Evolutionary conservation across 257 asterid species (phyloP).

Genomic region (Nyctanthes arbortristis): DNA sequence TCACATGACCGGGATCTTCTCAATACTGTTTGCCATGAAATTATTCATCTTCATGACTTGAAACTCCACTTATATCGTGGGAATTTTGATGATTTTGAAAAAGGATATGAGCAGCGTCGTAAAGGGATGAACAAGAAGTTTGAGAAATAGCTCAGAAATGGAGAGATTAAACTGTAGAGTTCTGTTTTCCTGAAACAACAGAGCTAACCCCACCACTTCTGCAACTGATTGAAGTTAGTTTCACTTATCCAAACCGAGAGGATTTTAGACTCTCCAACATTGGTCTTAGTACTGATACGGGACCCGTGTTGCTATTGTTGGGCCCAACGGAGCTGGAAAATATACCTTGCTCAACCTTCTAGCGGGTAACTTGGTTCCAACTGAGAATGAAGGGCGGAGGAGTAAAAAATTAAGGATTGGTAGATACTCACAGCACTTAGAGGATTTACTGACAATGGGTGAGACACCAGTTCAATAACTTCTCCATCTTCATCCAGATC

Average conservation of each 20-base stretch:
- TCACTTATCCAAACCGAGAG: conserved; percentile 55
- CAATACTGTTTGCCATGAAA: conserved; percentile 58
- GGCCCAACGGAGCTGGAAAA: conserved; percentile 81
- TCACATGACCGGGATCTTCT: conserved; percentile 71
- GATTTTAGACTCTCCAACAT: conserved; percentile 63
- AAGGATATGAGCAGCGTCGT: conserved; percentile 65
- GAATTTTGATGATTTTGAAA: conserved; percentile 59
- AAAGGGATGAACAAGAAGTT: conserved; percentile 62
- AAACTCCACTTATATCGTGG: conserved; percentile 65
- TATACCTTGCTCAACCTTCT: conserved; percentile 68
- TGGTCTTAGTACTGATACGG: conserved; percentile 76
- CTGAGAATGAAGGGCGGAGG: conserved; percentile 37
- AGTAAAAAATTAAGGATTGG: conserved; percentile 41
- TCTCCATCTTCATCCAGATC: conserved; percentile 72
- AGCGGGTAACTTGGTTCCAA: conserved; percentile 52
- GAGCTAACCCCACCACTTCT: conserved; percentile 68
- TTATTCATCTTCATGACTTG: conserved; percentile 66
- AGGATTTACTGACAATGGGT: conserved; percentile 63
- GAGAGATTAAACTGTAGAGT: conserved; percentile 71
- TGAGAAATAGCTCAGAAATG: conserved; percentile 63
- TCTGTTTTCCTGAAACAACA: conserved; percentile 75
- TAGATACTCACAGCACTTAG: conserved; percentile 62
- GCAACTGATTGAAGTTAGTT: conserved; percentile 70
- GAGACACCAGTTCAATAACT: conserved; percentile 71
- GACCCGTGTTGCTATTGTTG: conserved; percentile 70